Evolutionary conservation across 371 early-diverging fungal species (phyloP).

Genomic region (Mortierella sp.): DNA sequence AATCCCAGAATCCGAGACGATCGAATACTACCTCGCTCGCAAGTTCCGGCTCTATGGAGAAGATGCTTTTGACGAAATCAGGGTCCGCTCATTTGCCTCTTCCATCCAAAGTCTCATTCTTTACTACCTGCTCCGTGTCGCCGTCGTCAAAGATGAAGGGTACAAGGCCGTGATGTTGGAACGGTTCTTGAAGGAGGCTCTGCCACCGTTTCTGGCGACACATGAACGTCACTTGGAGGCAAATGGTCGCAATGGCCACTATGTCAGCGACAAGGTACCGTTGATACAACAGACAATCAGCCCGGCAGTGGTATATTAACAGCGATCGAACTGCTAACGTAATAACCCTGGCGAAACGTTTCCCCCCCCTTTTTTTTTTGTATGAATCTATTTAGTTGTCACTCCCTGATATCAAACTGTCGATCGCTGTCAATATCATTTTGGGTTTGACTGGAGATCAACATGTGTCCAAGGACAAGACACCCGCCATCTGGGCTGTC

Average conservation of each 20-base stretch:
- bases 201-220: conserved; percentile 13
- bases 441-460: conserved; percentile 15
- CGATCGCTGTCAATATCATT: conserved; percentile 13
- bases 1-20: conserved; percentile 37
- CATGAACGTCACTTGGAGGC: conserved; percentile 35
- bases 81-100: conserved; percentile 24
- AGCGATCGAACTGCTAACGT: no score
- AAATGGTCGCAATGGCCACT: conserved; percentile 29
- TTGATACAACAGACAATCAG: background rate
- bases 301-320: no score
- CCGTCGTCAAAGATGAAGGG: conserved; percentile 12
- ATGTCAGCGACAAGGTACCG: conserved; percentile 32
- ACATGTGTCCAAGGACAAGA: conserved; percentile 24
- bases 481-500: conserved; percentile 38
- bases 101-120: conserved; percentile 13
- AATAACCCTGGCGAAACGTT: no score
- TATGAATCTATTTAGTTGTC: no score
- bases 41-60: conserved; percentile 24
- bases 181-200: conserved; percentile 18
- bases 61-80: conserved; percentile 35
- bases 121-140: conserved; percentile 16
- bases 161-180: conserved; percentile 30
- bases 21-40: conserved; percentile 33
- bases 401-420: conserved; percentile 20
- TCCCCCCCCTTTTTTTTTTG: no score